A percentile compares a stretch with the other conserved stretches of the same genome.
These are phyloP conservation scores for Lentinus brumalis DNA, from an alignment of 768 basidiomycete genomes.

Conservation along the genomic window DNA sequence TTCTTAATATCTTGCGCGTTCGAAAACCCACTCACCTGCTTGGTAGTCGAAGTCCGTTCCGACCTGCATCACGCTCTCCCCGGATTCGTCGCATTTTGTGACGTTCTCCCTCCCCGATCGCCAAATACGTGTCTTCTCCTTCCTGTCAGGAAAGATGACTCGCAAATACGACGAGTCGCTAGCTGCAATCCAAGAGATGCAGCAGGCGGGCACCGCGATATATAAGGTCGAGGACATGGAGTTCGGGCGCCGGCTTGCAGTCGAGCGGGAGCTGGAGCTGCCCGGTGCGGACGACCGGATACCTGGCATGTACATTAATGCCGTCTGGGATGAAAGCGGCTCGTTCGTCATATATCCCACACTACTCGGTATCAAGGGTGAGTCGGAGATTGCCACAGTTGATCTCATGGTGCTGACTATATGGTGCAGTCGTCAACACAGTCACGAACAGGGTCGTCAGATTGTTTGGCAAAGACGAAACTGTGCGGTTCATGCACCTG, in stretches of 20 bases:
- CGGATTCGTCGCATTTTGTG: slow-evolving; percentile 85
- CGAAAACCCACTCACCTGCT: background rate
- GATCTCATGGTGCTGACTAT: background rate
- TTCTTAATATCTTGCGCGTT: background rate
- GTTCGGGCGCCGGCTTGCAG: slow-evolving; percentile 93
- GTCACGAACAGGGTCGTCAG: slow-evolving; percentile 91
- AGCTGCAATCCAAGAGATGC: slow-evolving; percentile 95
- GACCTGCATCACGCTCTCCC: slow-evolving; percentile 89
- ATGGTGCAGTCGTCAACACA: slow-evolving; percentile 78
- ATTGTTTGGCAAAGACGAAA: slow-evolving; percentile 92
- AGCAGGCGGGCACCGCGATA: slow-evolving; percentile 93
- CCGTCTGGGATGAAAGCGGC: slow-evolving; percentile 98
- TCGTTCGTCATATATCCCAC: slow-evolving; percentile 94
- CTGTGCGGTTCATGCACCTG: slow-evolving; percentile 85
- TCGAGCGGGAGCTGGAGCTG: slow-evolving; percentile 88
- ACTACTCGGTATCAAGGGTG: slow-evolving; percentile 93
- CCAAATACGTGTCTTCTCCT: slow-evolving; percentile 91
- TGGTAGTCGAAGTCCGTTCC: slow-evolving; percentile 86
- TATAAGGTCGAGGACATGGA: slow-evolving; percentile 98
- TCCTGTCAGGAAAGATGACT: slow-evolving; percentile 84
- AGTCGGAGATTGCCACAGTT: slow-evolving; percentile 10
- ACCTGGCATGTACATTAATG: slow-evolving; percentile 82
- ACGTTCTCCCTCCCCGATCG: slow-evolving; percentile 94
- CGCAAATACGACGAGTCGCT: slow-evolving; percentile 96
- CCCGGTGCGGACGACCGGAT: slow-evolving; percentile 72